Base-by-base conservation (phyloP, 257 asterid species). In the Petunia secreta region DNA sequence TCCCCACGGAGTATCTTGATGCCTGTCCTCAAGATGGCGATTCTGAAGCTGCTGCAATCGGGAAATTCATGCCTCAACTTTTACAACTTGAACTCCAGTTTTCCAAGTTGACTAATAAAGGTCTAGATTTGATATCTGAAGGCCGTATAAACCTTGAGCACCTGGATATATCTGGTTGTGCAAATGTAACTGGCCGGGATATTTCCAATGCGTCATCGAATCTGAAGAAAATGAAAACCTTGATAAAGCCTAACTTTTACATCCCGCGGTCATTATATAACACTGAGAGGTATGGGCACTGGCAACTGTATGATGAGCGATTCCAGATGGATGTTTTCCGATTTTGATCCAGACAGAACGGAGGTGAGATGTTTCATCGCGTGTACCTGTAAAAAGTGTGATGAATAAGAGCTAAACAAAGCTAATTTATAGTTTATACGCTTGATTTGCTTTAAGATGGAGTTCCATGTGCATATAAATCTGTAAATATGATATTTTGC, bases 11-110 rank as follows among this genome's bases (percentile, higher is more conserved):
- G 25, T 95, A 95, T 84, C 87, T 93, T n/a, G 63, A 93, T 13
- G 91, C 94, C 16, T 88, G 91, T 63, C 97, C 98, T 63, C 98
- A 92, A 82, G 95, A 92, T 80, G 97, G 98, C 46, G 92, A 95
- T 81, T 83, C 90, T 14, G 99, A 95, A 77, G 95, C 93, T 79
- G 93, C 92, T 59, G 91, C 94, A 43, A 93, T 95, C 82, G 89
- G 93, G 36, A 89, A 90, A 85, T 89, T 65, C 25, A 93, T 93
- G 97, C 90, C 92, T 39, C 81, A 63, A n/a, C 89, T 95, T 75
- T 75, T 88, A 79, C 91, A 87, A 75, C 95, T 95, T 64, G 99
- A 95, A 64, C 87, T 95, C 36, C 89, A 85, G 4, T 91, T 91
- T 83, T 89, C 92, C 65, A 88, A 91, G 75, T 6, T 95, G 82